A percentile compares a stretch with the other conserved stretches of the same genome.
These are phyloP conservation scores for Oryza nivara DNA, from an alignment of 176 grass and related monocot genomes.

Conservation along the genomic window DNA sequence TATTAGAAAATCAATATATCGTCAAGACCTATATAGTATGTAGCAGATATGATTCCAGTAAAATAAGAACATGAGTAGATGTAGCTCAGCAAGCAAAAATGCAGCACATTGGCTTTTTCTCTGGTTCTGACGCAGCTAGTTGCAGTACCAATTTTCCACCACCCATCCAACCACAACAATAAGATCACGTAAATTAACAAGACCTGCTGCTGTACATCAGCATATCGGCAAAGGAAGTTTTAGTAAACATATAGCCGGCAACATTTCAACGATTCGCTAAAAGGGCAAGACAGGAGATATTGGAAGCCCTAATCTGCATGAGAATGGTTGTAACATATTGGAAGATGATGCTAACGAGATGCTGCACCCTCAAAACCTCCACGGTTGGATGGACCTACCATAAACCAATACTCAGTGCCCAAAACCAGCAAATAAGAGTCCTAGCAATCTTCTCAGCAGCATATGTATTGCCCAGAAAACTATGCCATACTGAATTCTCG, in stretches of 20 bases:
- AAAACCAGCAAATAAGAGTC: neutral
- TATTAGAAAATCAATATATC: neutral
- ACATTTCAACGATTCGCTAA: neutral
- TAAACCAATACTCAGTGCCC: neutral
- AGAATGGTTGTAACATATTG: slow-evolving; percentile 8
- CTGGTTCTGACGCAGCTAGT: neutral
- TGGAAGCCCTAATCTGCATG: neutral
- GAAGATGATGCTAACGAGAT: neutral
- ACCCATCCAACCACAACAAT: slow-evolving; percentile 2
- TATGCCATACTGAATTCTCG: slow-evolving; percentile 3
- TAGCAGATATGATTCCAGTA: neutral
- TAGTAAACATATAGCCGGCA: neutral
- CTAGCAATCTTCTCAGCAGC: slow-evolving; percentile 20
- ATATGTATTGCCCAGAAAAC: slow-evolving; percentile 21
- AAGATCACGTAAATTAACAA: neutral
- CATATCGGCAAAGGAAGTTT: neutral
- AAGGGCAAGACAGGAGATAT: neutral
- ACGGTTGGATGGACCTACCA: neutral
- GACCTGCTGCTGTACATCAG: neutral
- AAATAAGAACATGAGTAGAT: neutral
- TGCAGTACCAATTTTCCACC: slow-evolving; percentile 17
- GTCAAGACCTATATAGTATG: neutral
- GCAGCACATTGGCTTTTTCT: slow-evolving; percentile 15
- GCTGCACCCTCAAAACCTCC: neutral
- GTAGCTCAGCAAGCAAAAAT: neutral